Conservation (phyloP, 257 asterid species). For the Orobanche coerulescens region DNA sequence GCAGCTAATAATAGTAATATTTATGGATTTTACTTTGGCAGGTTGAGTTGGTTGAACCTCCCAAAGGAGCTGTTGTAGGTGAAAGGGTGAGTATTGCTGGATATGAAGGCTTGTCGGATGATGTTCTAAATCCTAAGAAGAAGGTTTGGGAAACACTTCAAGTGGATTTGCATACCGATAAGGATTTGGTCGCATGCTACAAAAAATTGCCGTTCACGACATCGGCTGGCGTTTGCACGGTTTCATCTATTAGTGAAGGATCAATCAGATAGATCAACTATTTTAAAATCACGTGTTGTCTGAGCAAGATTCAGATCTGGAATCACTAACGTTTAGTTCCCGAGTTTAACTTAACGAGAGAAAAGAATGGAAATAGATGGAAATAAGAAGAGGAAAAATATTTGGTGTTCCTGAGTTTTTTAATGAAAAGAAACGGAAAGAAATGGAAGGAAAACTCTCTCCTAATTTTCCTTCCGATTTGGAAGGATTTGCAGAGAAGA, state of each 20-base stretch:
- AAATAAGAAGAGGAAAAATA: too few species aligned
- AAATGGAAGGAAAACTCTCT: too few species aligned
- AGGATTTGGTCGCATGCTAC: slow-evolving; percentile 65
- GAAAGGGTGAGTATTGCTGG: slow-evolving; percentile 74
- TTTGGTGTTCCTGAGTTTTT: too few species aligned
- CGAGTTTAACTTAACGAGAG: too few species aligned
- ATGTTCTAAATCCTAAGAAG: slow-evolving; percentile 77
- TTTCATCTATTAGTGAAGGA: slow-evolving; percentile 56
- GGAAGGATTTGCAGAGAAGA: too few species aligned
- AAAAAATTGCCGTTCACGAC: slow-evolving; percentile 79
- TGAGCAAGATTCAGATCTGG: too few species aligned
- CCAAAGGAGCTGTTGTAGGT: slow-evolving; percentile 57
- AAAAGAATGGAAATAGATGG: too few species aligned
- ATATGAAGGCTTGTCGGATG: slow-evolving; percentile 60
- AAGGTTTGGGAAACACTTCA: slow-evolving; percentile 93
- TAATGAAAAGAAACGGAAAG: too few species aligned
- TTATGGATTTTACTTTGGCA: slow-evolving; percentile 23
- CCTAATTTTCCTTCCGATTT: too few species aligned
- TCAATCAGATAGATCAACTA: slow-evolving; percentile 43
- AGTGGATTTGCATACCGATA: slow-evolving; percentile 60
- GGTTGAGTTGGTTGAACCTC: slow-evolving; percentile 96
- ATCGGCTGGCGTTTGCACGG: slow-evolving; percentile 81
- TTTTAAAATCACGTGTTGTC: too few species aligned
- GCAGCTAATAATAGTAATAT: not conserved
- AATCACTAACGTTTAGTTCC: too few species aligned